Percentiles rank a stretch among this genome's conserved stretches.
These are phyloP conservation scores for Avena insularis DNA, from an alignment of 176 grass and related monocot species.

Conservation along the genomic window DNA sequence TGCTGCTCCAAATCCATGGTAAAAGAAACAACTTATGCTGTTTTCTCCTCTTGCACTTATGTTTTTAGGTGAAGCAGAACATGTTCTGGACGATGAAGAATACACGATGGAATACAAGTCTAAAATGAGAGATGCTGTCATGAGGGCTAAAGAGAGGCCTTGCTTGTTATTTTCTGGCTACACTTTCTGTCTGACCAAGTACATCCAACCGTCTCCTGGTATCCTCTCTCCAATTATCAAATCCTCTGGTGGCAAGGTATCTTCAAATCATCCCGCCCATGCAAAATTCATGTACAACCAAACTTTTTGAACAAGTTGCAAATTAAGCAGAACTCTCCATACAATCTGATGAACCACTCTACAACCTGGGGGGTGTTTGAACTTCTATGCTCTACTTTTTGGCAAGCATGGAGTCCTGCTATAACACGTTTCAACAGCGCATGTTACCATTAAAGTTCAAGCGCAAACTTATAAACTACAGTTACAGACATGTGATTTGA, in stretches of 20 bases:
- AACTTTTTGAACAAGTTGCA: background rate
- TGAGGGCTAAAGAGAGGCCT: conserved; percentile 73
- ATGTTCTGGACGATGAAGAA: conserved; percentile 80
- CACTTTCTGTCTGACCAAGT: conserved; percentile 69
- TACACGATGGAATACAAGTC: conserved; percentile 77
- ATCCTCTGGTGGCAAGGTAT: conserved; percentile 83
- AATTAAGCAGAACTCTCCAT: conserved; percentile 18
- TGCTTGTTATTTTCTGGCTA: conserved; percentile 66
- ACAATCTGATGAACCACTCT: background rate
- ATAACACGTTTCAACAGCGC: background rate
- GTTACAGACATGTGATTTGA: conserved; percentile 11
- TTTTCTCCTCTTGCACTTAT: conserved; percentile 33
- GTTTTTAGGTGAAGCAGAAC: conserved; percentile 66
- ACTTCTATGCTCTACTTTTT: conserved; percentile 12
- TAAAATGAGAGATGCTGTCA: conserved; percentile 61
- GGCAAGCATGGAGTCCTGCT: conserved; percentile 11
- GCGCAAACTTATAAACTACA: background rate
- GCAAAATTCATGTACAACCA: conserved; percentile 21
- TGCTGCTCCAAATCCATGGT: background rate
- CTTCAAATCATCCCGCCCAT: background rate
- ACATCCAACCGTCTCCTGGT: conserved; percentile 63
- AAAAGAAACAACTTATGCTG: background rate
- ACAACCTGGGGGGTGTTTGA: background rate
- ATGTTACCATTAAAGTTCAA: background rate
- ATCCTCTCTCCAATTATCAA: conserved; percentile 64